Evolutionary conservation across 768 basidiomycete genomes (phyloP).

Genomic region (Asterophora parasitica): DNA sequence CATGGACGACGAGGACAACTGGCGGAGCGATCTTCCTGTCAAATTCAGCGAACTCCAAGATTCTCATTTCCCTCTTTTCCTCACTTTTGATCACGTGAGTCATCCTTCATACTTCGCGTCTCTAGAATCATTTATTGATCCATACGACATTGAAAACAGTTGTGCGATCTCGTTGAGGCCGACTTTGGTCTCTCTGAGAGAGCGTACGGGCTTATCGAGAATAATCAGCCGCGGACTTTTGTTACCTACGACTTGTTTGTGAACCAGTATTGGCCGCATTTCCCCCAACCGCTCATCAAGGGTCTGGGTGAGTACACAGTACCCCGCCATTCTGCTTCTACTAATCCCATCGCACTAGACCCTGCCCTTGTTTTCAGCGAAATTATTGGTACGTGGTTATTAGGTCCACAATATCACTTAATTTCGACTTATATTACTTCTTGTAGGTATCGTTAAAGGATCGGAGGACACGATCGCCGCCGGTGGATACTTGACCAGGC

Average conservation of each 20-base stretch:
- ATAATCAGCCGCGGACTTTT: constrained; percentile 13
- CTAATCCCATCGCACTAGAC: constrained; percentile 33
- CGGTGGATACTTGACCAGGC: constrained; percentile 36
- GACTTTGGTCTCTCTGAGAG: constrained; percentile 28
- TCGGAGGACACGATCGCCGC: constrained; percentile 46
- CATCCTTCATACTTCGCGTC: neutral
- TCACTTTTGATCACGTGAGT: constrained; percentile 59
- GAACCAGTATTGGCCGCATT: constrained; percentile 54
- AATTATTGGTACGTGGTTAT: constrained; percentile 46
- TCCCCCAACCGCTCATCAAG: constrained; percentile 46
- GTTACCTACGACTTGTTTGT: constrained; percentile 47
- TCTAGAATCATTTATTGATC: neutral
- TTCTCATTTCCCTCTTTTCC: constrained; percentile 63
- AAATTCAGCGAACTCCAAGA: constrained; percentile 54
- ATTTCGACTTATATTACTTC: neutral
- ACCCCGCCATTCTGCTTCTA: neutral
- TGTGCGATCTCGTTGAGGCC: constrained; percentile 44
- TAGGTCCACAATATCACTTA: too few relatives aligned
- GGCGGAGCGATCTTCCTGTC: constrained; percentile 42
- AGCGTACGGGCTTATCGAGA: neutral
- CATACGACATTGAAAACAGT: constrained; percentile 22
- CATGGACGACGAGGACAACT: constrained; percentile 37
- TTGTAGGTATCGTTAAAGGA: constrained; percentile 62
- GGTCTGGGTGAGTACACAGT: constrained; percentile 40
- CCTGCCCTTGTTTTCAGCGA: constrained; percentile 61